Evolutionary conservation across 2,329 filamentous ascomycete species (phyloP), one percentile per base, ranked within the genome.

Genomic region (Dactylellina cionopaga): DNA sequence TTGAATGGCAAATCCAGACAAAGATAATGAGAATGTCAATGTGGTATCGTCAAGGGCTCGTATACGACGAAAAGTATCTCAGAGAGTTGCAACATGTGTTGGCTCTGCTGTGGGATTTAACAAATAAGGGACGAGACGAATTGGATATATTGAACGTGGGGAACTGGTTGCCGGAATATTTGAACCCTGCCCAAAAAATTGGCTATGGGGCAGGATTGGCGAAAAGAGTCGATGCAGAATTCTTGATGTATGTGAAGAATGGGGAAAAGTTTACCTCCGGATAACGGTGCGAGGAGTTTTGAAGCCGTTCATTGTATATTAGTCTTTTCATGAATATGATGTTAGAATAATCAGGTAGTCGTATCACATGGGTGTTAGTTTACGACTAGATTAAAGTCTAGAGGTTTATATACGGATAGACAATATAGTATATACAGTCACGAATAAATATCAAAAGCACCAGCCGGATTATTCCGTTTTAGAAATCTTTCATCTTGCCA

Each of bases 401-500:
- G 7, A 25, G 13, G 29, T 55, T 29, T 41, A 29, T 54, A 37
- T 17, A 13, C 35, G 15, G 19, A 27, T 41, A 41, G 22, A 39
- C 22, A n/a, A n/a, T 41, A 24, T 54, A 31, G 43, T 66, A 66
- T 66, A 49, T 58, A 66, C 51, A 58, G 13, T n/a, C 24, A 33
- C 47, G 31, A 43, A 49, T 19, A 33, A 31, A n/a, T n/a, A n/a
- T n/a, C n/a, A n/a, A n/a, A n/a, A n/a, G n/a, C n/a, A n/a, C n/a
- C n/a, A n/a, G n/a, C n/a, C n/a, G n/a, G n/a, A n/a, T 35, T 35
- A 35, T 35, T 35, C 13, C 31, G 31, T n/a, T n/a, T 54, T 52
- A 71, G 24, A 47, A 71, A 11, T 52, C 46, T 52, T 73, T 60
- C 52, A 89, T 82, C 80, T 92, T 91, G 77, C 92, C 92, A 77